phyloP scores from a whole-genome alignment of 805 yeast genomes.

The Wickerhamomyces queroliae region DNA sequence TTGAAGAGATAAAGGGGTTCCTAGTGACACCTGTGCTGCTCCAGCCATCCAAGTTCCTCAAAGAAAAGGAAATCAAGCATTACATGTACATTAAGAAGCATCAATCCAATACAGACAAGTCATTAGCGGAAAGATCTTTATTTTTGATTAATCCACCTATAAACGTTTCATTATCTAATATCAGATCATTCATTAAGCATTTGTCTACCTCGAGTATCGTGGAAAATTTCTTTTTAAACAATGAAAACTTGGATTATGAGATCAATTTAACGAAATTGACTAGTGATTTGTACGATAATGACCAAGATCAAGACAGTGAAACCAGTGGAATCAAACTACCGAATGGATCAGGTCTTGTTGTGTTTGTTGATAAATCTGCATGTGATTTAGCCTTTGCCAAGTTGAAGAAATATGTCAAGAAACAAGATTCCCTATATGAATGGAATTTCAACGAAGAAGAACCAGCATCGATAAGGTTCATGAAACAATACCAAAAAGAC shows the following conservation, averaged over 20 bases:
- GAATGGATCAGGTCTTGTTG: conserved; percentile 66
- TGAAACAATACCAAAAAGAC: conserved; percentile 31
- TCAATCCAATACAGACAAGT: conserved; percentile 33
- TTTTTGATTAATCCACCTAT: conserved; percentile 77
- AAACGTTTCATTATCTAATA: conserved; percentile 41
- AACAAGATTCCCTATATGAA: conserved; percentile 21
- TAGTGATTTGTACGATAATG: conserved; percentile 41
- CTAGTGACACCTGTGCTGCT: conserved; percentile 42
- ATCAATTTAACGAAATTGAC: conserved; percentile 55
- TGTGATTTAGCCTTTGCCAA: conserved; percentile 58
- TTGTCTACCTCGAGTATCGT: conserved; percentile 63
- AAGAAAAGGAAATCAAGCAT: conserved; percentile 34
- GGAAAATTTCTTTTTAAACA: conserved; percentile 40
- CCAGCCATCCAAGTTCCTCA: conserved; percentile 22
- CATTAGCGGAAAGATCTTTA: conserved; percentile 49
- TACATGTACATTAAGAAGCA: conserved; percentile 67
- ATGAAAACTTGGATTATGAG: conserved; percentile 37
- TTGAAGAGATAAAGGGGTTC: conserved; percentile 52
- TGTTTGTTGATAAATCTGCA: conserved; percentile 68
- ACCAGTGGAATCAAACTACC: conserved; percentile 55
- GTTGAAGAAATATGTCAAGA: conserved; percentile 44
- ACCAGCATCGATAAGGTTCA: conserved; percentile 36
- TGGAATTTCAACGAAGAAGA: conserved; percentile 28
- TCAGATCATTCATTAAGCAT: conserved; percentile 52
- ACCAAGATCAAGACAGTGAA: conserved; percentile 17